Percentiles rank a stretch among this genome's conserved stretches.
Conservation (phyloP, 2,329 filamentous ascomycete genomes). For the Colletotrichum tofieldiae region DNA sequence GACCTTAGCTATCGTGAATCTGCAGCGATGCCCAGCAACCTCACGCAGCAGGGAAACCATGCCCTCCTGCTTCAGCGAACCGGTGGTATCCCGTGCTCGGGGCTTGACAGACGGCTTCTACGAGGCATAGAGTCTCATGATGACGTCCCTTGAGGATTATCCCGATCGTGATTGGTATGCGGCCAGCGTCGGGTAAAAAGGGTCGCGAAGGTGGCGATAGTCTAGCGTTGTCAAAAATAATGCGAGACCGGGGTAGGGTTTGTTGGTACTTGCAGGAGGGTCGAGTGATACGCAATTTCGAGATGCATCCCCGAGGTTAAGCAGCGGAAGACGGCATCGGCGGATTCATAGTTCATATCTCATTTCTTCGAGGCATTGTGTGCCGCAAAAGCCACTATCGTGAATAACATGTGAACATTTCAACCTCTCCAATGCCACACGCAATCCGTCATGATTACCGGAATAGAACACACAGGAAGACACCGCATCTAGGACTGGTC, state of each 20-base stretch:
- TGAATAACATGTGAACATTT: background rate
- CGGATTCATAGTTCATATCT: background rate
- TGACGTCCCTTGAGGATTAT: no score
- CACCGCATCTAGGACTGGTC: slow-evolving; percentile 28
- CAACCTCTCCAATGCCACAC: background rate
- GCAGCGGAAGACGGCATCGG: background rate
- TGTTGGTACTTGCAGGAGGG: background rate
- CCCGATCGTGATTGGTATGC: no score
- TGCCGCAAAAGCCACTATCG: background rate
- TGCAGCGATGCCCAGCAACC: background rate
- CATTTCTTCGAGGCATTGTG: background rate
- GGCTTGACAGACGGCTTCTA: no score
- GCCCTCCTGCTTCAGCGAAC: background rate
- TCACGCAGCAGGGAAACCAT: background rate
- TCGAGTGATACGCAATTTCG: background rate
- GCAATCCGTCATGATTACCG: background rate
- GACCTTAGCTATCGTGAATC: no score
- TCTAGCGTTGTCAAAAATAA: background rate
- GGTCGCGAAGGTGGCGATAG: no score
- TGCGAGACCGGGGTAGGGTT: background rate
- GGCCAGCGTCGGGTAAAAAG: no score
- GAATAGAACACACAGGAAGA: background rate
- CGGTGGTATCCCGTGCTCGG: background rate
- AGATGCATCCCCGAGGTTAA: background rate
- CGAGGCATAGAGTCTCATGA: no score